These are phyloP conservation scores for Cinnamomum micranthum DNA, from an alignment of 164 flowering plant species.

Conservation along the genomic window DNA sequence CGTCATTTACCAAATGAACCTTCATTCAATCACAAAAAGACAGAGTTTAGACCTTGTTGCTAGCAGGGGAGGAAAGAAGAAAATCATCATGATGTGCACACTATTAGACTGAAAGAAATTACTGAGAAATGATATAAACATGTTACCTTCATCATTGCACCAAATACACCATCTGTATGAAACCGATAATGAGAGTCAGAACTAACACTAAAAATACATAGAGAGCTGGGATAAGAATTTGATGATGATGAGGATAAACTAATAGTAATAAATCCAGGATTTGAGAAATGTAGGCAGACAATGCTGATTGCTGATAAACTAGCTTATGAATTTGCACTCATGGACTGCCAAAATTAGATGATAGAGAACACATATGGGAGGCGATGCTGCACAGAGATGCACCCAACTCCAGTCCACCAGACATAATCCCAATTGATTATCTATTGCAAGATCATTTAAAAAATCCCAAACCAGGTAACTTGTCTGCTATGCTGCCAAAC, in stretches of 20 bases:
- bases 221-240: no score
- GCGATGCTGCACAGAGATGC: background rate
- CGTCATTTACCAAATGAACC: conserved; percentile 92
- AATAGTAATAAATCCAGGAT: background rate
- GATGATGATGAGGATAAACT: background rate
- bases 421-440: background rate
- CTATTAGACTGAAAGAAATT: background rate
- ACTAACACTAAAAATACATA: no score
- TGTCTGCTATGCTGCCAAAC: no score
- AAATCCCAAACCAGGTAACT: no score
- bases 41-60: conserved; percentile 1
- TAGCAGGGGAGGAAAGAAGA: background rate
- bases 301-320: background rate
- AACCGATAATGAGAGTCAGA: background rate
- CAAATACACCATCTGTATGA: conserved; percentile 81
- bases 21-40: conserved; percentile 16
- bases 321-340: background rate
- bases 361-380: background rate
- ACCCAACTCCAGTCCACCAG: background rate
- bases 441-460: no score
- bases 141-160: conserved; percentile 93
- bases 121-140: background rate
- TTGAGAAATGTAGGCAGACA: background rate
- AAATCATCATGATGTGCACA: no score
- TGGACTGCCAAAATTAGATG: background rate